Evolutionary conservation across 2,329 filamentous ascomycete species (phyloP).

Genomic region (Albophoma yamanashiensis): DNA sequence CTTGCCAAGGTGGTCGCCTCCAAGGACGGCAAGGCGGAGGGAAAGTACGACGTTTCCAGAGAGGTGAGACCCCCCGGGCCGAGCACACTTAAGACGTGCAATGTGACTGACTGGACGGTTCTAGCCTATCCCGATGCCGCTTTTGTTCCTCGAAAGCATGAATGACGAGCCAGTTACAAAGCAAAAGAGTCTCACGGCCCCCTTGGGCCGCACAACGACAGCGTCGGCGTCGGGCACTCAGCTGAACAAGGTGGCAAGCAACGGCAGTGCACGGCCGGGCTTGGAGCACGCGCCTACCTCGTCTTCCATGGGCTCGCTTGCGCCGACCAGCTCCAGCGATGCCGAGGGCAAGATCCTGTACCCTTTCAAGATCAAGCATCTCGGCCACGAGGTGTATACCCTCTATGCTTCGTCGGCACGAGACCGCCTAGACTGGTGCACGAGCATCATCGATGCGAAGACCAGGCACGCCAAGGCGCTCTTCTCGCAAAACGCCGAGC

Average conservation of each 20-base stretch:
- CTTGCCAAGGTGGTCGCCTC: constrained; percentile 69
- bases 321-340: constrained; percentile 44
- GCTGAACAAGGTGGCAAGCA: constrained; percentile 43
- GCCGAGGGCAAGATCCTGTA: constrained; percentile 77
- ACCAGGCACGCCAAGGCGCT: constrained; percentile 83
- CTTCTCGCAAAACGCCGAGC: constrained; percentile 87
- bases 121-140: constrained; percentile 86
- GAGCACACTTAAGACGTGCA: neutral
- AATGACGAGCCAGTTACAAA: constrained; percentile 88
- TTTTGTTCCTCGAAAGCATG: constrained; percentile 83
- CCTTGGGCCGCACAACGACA: constrained; percentile 48
- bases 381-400: constrained; percentile 87
- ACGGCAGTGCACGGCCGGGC: constrained; percentile 41
- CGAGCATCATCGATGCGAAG: constrained; percentile 90
- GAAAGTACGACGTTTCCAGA: constrained; percentile 90
- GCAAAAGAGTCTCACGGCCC: constrained; percentile 60
- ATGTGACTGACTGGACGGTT: constrained; percentile 13
- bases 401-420: constrained; percentile 71
- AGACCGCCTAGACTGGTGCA: constrained; percentile 79
- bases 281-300: constrained; percentile 59
- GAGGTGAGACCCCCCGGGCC: constrained; percentile 39
- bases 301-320: constrained; percentile 50
- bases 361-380: constrained; percentile 90
- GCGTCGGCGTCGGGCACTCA: constrained; percentile 48
- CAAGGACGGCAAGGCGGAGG: constrained; percentile 60